phyloP scores from a whole-genome alignment of 1,139 yeast genomes.

The Arxiozyma telluris region DNA sequence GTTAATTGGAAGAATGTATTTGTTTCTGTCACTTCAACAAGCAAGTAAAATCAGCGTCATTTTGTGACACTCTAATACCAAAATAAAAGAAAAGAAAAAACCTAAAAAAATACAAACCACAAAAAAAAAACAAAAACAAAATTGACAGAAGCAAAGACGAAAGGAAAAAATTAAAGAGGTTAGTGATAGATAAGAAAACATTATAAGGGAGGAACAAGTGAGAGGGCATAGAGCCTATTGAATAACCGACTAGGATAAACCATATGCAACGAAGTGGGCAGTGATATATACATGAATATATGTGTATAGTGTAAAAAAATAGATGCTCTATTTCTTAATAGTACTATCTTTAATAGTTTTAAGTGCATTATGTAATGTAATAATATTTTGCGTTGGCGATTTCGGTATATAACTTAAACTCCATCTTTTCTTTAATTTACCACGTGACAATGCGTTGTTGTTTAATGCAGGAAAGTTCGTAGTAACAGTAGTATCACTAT shows the following conservation, averaged over 20 bases:
- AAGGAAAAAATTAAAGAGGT: neutral
- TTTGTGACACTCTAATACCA: neutral
- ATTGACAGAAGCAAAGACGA: neutral
- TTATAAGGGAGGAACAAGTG: too few species aligned
- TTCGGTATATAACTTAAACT: conserved; percentile 14
- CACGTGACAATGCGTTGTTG: conserved; percentile 4
- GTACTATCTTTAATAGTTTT: conserved; percentile 9
- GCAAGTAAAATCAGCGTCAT: neutral
- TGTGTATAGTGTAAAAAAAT: neutral
- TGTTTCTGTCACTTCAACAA: neutral
- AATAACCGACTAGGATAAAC: too few species aligned
- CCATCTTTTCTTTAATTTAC: conserved; percentile 14
- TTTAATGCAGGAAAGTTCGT: neutral
- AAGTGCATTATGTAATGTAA: conserved; percentile 16
- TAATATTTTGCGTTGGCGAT: conserved; percentile 13
- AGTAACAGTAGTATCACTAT: neutral
- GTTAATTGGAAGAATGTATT: neutral
- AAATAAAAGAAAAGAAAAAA: too few species aligned
- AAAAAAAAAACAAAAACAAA: too few species aligned
- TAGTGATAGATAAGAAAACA: neutral
- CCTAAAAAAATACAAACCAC: too few species aligned
- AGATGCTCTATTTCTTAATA: neutral
- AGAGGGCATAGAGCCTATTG: too few species aligned
- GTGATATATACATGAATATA: neutral
- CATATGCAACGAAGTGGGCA: neutral